Conservation (phyloP, 2,329 filamentous ascomycete species). For the Colletotrichum sp. region DNA sequence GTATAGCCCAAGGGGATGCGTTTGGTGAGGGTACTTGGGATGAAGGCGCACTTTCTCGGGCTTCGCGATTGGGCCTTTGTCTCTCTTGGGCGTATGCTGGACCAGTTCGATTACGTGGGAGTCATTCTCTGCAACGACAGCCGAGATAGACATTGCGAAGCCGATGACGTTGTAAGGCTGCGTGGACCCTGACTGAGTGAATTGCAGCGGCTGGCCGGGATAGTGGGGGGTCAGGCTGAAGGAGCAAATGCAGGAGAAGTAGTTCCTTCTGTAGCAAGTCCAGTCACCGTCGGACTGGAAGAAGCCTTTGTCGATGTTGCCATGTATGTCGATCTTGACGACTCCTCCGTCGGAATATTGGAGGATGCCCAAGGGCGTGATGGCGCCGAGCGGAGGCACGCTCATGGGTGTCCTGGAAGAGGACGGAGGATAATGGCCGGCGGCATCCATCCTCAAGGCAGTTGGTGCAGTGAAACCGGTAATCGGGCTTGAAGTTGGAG, state of each 20-base stretch:
- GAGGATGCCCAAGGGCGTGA: slow-evolving; percentile 63
- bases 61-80: slow-evolving; percentile 81
- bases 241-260: slow-evolving; percentile 84
- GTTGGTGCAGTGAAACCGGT: slow-evolving; percentile 9
- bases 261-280: slow-evolving; percentile 93
- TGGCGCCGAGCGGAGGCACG: slow-evolving; percentile 57
- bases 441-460: slow-evolving; percentile 15
- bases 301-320: slow-evolving; percentile 88
- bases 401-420: slow-evolving; percentile 40
- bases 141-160: slow-evolving; percentile 85
- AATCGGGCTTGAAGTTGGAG: slow-evolving; percentile 54
- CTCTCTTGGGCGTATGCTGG: slow-evolving; percentile 89
- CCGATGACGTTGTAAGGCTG: slow-evolving; percentile 70
- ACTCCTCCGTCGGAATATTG: slow-evolving; percentile 59
- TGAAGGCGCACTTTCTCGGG: slow-evolving; percentile 72
- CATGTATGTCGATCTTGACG: slow-evolving; percentile 75
- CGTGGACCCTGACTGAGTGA: slow-evolving; percentile 53
- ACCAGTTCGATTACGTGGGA: slow-evolving; percentile 83
- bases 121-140: slow-evolving; percentile 76
- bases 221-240: slow-evolving; percentile 69
- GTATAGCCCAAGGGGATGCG: slow-evolving; percentile 51
- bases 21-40: slow-evolving; percentile 64
- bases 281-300: slow-evolving; percentile 81
- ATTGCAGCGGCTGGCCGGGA: slow-evolving; percentile 49
- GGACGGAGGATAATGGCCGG: slow-evolving; percentile 35